Evolutionary conservation across 106 monocot species (phyloP), one percentile per base, ranked within the genome.

Genomic region (Apostasia shenzhenica): DNA sequence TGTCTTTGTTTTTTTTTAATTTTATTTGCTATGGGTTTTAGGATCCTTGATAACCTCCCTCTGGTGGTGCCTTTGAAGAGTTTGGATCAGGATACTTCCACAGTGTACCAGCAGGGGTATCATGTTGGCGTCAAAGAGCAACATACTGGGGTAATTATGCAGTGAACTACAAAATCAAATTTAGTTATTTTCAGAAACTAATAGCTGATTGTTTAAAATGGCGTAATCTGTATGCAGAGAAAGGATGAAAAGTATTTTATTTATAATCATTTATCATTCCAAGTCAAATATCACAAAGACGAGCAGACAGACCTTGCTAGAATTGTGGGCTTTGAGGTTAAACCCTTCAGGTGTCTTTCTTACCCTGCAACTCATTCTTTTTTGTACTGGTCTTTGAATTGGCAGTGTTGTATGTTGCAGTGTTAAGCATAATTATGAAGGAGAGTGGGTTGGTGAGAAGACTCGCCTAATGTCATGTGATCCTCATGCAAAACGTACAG

Each of bases 11-110:
- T 49, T 63, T 63, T 9, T 55, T 78, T 6, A 26, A 26, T 1
- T 67, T n/a, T 2, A 45, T 55, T 26, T 59, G 40, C 59, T 49
- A 10, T 60, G 14, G 14, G n/a, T 59, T 67, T 69, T 79, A 99
- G 92, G 97, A 99, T 99, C 70, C 90, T 99, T 7, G 97, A 99
- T 73, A 99, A 99, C 70, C 86, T 99, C 66, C 92, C 92, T 6
- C 76, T 99, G 39, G 92, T 99, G 61, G 97, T 99, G 69, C 87
- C 97, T 56, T 74, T 81, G 26, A 76, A 68, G 83, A 87, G 89
- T 45, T 6, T 59, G 14, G 86, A 86, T 64, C 86, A 86, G 54
- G 89, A 92, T 51, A 62, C 71, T 39, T 62, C 80, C 8, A 79
- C 67, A 40, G 41, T 83, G 6, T 99, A 92, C 68, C 97, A 92